phyloP scores from a whole-genome alignment of 108 stramenopile species.

The Skeletonema marinoi region DNA sequence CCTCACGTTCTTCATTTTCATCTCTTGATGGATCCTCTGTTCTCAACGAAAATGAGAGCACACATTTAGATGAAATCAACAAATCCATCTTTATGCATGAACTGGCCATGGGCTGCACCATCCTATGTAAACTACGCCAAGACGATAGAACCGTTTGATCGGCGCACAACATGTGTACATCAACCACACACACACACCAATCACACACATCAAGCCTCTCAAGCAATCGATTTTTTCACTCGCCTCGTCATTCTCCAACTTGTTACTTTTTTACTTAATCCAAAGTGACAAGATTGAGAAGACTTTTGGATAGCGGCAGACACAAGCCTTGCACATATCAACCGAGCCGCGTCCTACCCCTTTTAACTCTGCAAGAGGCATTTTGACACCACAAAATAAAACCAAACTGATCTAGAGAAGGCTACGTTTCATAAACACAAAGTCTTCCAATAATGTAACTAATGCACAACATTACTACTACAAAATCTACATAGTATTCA shows the following conservation, averaged over 20 bases:
- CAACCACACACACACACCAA: neutral
- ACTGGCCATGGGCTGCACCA: constrained; percentile 42
- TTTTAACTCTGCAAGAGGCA: neutral
- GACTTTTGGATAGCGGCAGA: neutral
- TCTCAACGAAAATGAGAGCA: neutral
- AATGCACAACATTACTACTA: neutral
- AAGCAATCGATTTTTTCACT: neutral
- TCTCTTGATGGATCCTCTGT: neutral
- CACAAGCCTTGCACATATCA: neutral
- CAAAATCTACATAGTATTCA: neutral
- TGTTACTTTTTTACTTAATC: neutral
- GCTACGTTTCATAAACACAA: neutral
- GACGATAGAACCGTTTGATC: neutral
- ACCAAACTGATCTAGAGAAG: neutral
- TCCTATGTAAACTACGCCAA: constrained; percentile 39
- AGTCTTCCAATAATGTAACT: constrained; percentile 1
- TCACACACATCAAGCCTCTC: neutral
- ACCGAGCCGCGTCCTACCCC: neutral
- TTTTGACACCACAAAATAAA: neutral
- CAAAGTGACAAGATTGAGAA: neutral
- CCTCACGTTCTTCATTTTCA: neutral
- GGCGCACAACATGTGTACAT: neutral
- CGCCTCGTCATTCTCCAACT: neutral
- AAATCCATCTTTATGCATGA: constrained; percentile 44
- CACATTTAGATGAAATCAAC: constrained; percentile 14